These are phyloP conservation scores for Cavenderia fasciculata DNA, from an alignment of 78 protist genomes.

Conservation along the genomic window DNA sequence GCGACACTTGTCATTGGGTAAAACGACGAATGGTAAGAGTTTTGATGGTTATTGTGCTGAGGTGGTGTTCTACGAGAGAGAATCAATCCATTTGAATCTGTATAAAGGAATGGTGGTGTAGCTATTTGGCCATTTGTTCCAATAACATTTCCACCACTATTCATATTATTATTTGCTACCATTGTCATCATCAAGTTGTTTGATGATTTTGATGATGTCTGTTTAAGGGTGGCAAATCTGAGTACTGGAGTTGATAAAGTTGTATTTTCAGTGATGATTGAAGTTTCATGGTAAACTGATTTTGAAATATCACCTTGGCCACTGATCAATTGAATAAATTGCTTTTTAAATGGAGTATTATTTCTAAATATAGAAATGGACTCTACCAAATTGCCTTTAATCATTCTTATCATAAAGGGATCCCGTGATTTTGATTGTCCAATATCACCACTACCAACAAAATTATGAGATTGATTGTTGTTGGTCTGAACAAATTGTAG, in stretches of 20 bases:
- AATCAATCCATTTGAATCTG: not conserved
- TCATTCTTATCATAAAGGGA: not conserved
- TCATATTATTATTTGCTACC: not conserved
- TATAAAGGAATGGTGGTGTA: not conserved
- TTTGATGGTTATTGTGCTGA: not conserved
- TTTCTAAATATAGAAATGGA: not conserved
- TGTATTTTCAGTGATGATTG: not conserved
- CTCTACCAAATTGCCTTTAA: not conserved
- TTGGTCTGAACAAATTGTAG: not conserved
- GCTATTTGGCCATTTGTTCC: too few species aligned
- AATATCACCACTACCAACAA: not conserved
- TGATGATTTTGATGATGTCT: not conserved
- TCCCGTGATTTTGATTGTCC: not conserved
- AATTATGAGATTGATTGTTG: too few species aligned
- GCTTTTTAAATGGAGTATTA: not conserved
- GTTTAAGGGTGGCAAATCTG: not conserved
- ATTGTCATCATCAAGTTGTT: not conserved
- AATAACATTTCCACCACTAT: too few species aligned
- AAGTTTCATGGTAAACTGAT: not conserved
- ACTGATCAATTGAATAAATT: not conserved
- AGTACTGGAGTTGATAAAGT: not conserved
- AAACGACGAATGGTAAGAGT: not conserved
- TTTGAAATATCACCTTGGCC: not conserved
- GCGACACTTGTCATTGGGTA: slow-evolving; percentile 7
- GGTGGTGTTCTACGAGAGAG: not conserved